Conservation (phyloP, 2,329 filamentous ascomycete genomes). For the Trichoderma sp. region DNA sequence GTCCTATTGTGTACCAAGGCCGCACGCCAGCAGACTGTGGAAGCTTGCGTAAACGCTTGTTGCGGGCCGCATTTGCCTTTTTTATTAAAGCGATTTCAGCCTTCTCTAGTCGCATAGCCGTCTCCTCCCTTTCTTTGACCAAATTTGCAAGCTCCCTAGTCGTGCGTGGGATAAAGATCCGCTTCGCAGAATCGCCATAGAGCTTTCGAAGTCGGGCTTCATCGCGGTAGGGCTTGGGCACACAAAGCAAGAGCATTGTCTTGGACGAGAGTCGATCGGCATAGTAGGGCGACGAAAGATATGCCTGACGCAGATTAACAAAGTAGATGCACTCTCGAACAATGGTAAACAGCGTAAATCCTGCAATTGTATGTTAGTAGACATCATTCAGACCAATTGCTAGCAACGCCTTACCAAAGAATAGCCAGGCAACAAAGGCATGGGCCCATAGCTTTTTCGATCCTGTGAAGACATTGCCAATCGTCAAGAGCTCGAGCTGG, state of each 20-base stretch:
- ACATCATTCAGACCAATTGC: neutral
- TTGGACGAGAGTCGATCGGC: constrained; percentile 83
- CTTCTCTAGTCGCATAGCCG: constrained; percentile 78
- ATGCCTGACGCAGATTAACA: constrained; percentile 90
- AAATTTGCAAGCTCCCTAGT: constrained; percentile 76
- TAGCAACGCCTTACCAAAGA: constrained; percentile 48
- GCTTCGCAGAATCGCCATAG: constrained; percentile 79
- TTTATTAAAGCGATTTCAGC: constrained; percentile 86
- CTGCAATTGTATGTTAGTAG: constrained; percentile 40
- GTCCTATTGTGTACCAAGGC: neutral
- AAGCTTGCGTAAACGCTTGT: constrained; percentile 49
- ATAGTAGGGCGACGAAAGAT: constrained; percentile 82
- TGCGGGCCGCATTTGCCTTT: constrained; percentile 69
- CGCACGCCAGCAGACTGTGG: neutral
- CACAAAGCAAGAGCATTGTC: constrained; percentile 85
- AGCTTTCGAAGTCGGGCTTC: constrained; percentile 75
- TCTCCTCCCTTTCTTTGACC: constrained; percentile 78
- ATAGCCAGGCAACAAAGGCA: constrained; percentile 77
- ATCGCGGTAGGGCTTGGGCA: constrained; percentile 76
- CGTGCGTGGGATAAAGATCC: constrained; percentile 81
- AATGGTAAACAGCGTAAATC: constrained; percentile 85
- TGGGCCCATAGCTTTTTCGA: constrained; percentile 74
- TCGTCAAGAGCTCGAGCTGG: constrained; percentile 77
- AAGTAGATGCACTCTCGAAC: constrained; percentile 88
- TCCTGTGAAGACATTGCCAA: constrained; percentile 72